Percentiles rank a stretch among this genome's conserved stretches.
Conservation (phyloP, 2,329 filamentous ascomycete genomes). For the Cercospora zeae-maydis region DNA sequence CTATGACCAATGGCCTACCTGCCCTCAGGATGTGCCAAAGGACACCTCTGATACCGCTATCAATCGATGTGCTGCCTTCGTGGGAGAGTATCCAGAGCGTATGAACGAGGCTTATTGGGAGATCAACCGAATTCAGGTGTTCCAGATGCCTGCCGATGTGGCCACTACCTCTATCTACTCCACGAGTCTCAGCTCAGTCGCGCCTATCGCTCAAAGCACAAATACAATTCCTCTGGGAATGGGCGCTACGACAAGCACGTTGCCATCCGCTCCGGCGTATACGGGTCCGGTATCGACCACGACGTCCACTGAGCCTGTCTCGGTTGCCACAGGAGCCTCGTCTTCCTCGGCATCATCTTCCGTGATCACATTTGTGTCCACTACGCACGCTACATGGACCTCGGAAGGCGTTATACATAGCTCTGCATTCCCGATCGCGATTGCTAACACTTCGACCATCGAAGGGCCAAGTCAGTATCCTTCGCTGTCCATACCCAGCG, state of each 20-base stretch:
- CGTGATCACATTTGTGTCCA: slow-evolving; percentile 1
- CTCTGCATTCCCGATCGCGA: slow-evolving; percentile 1
- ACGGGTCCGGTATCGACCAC: slow-evolving; percentile 27
- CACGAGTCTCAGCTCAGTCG: slow-evolving; percentile 28
- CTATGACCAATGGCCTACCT: slow-evolving; percentile 30
- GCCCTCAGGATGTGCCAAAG: slow-evolving; percentile 26
- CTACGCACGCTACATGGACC: neutral
- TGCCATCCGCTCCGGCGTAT: slow-evolving; percentile 23
- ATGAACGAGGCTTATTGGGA: slow-evolving; percentile 41
- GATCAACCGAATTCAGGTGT: slow-evolving; percentile 42
- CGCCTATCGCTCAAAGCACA: slow-evolving; percentile 16
- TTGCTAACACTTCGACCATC: neutral
- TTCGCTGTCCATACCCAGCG: neutral
- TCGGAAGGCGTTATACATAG: slow-evolving; percentile 7
- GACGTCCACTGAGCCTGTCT: neutral
- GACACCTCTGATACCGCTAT: slow-evolving; percentile 15
- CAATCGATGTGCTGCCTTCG: slow-evolving; percentile 33
- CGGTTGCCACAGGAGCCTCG: neutral
- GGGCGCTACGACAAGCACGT: slow-evolving; percentile 27
- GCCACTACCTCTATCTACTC: slow-evolving; percentile 27
- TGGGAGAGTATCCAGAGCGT: slow-evolving; percentile 33
- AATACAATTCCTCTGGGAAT: slow-evolving; percentile 29
- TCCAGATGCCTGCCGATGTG: slow-evolving; percentile 33
- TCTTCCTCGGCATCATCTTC: neutral
- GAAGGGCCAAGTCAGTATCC: neutral